Conservation (phyloP, 495 filamentous ascomycete genomes). For the Tuber indicum region DNA sequence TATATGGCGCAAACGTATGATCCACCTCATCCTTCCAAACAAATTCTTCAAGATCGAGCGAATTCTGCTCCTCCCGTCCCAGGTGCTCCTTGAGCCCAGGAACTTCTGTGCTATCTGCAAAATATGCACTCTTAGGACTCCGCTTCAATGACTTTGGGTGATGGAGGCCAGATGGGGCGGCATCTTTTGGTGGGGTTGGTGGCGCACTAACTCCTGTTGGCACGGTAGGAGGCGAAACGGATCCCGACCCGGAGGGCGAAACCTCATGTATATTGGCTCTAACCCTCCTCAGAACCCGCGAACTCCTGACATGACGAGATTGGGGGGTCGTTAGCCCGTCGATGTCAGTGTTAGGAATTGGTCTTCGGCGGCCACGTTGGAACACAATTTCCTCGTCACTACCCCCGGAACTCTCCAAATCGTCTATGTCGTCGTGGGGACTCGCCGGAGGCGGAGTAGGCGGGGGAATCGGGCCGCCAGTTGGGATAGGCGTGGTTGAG, state of each 20-base stretch:
- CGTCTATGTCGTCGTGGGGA: constrained; percentile 28
- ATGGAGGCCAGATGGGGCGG: constrained; percentile 21
- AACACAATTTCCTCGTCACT: constrained; percentile 5
- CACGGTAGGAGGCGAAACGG: constrained; percentile 11
- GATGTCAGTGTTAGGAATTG: neutral
- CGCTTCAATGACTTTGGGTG: constrained; percentile 29
- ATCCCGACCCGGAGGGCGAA: constrained; percentile 16
- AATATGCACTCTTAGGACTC: constrained; percentile 35
- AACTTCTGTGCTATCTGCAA: constrained; percentile 21
- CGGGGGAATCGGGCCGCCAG: constrained; percentile 10
- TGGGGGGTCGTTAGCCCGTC: neutral
- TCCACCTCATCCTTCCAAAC: constrained; percentile 4
- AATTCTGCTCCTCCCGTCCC: constrained; percentile 6
- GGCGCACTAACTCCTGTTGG: constrained; percentile 17
- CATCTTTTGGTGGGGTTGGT: constrained; percentile 26
- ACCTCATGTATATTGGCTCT: constrained; percentile 31
- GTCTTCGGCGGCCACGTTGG: neutral
- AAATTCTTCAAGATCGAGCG: neutral
- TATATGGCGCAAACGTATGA: neutral
- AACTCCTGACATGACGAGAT: constrained; percentile 15
- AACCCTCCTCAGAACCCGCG: constrained; percentile 28
- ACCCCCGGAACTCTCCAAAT: neutral
- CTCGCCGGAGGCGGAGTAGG: constrained; percentile 30
- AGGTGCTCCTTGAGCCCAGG: constrained; percentile 4
- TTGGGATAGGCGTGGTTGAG: constrained; percentile 15